Evolutionary conservation across 2,329 filamentous ascomycete species (phyloP), one percentile per base, ranked within the genome.

Genomic region (Cladosporium sp.): DNA sequence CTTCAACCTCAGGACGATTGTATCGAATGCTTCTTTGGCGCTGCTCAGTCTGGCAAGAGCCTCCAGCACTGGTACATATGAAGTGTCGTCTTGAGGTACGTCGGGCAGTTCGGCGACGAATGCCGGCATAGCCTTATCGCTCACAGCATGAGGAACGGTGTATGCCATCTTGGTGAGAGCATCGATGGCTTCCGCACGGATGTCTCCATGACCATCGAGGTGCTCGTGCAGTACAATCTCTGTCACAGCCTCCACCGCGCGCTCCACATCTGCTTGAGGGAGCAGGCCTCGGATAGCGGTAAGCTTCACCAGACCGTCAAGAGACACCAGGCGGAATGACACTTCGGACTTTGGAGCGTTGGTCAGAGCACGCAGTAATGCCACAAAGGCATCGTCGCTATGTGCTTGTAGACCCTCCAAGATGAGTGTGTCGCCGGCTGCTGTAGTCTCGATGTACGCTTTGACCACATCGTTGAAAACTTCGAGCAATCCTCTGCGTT

Each of bases 91-190:
- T n/a, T 78, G 76, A 1, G 74, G 71, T 2, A 66, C 65, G 59
- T 78, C 87, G 1, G 88, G 88, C 3, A 91, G 76, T 46, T 85
- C 84, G 3, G 87, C 86, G 75, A 90, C 83, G 72, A 90, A 89
- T 5, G 85, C 85, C 28, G 88, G 88, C 70, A 90, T 86, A 0
- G 87, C 86, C 65, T 87, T 87, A 56, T 88, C 84, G 70, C 88
- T 84, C 30, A 90, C 85, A 13, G 88, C 76, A 56, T 84, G 82
- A 21, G 88, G 86, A 70, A 87, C 88, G 66, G 86, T 82, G 66
- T 84, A 84, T 7, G 88, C 88, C 49, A 90, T 83, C 36, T 87
- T 83, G 4, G 86, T 82, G 53, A 91, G 79, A 26, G 84, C 83
- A 36, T 80, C 77, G 66, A 89, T 85, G 6, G 87, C 85, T 67